Base-by-base conservation (phyloP, 2,329 filamentous ascomycete species). In the Monilinia aucupariae region DNA sequence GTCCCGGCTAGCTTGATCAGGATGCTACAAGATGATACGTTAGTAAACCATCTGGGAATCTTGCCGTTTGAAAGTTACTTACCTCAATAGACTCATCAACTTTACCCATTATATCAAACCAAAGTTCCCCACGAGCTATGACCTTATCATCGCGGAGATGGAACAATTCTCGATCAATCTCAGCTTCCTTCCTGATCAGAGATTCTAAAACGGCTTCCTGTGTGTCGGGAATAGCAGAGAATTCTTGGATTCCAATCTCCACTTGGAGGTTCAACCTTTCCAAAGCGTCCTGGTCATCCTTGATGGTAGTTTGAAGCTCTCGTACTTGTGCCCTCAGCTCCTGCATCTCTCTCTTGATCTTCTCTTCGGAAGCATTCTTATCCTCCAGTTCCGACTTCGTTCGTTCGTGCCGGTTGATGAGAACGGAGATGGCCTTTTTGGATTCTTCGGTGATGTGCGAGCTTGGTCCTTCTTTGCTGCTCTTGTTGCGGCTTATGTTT, bases 321-420 rank as follows among this genome's bases (percentile, higher is more conserved):
- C 32, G 39, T 10, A 56, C 30, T 20, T 56, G 41, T 22, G 54
- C 17, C 7, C 27, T 41, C 4, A 56, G 30, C 1, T 47, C 54
- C n/a, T 47, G 27, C 4, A 56, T 30, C 30, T 56, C 54, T 1
- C 10, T 13, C 13, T 56, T 56, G 25, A 56, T 34, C 7, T 6
- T 56, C 8, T 45, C n/a, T 32, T 56, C 54, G 2, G 41, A 22
- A 6, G 41, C 6, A 34, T 20, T 56, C 27, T 25, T 32, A n/a
- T 25, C n/a, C n/a, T 56, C n/a, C 0, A 56, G 41, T 4, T 56
- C 41, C 5, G 54, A 47, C 1, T 56, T 56, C 4, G 54, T 32
- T 47, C n/a, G 27, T 32, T 56, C 54, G 12, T 56, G 54, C 22
- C 34, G 22, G 8, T 56, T 56, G n/a, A 56, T 56, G 9, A 56